Evolutionary conservation across 2,329 filamentous ascomycete genomes (phyloP).

Genomic region (Clarireedia paspali): DNA sequence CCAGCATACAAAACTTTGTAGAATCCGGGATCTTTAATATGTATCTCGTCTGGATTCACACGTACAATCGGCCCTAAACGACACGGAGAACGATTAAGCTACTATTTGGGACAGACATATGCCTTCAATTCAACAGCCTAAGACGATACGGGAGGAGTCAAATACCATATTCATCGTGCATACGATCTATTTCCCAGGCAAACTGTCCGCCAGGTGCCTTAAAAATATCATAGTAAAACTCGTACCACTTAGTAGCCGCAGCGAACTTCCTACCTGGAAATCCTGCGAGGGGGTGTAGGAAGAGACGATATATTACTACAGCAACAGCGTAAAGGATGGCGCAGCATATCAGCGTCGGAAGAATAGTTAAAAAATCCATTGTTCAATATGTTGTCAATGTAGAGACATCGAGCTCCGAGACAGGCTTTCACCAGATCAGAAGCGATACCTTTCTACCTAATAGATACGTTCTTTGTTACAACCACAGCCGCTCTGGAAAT

Average conservation of each 20-base stretch:
- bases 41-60: constrained; percentile 23
- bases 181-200: neutral
- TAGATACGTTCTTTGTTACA: too few relatives aligned
- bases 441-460: too few relatives aligned
- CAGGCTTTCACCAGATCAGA: too few relatives aligned
- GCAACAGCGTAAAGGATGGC: neutral
- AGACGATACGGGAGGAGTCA: neutral
- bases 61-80: constrained; percentile 20
- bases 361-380: too few relatives aligned
- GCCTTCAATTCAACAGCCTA: neutral
- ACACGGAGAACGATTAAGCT: neutral
- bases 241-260: constrained; percentile 13
- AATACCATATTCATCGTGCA: constrained; percentile 10
- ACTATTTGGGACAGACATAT: neutral
- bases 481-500: too few relatives aligned
- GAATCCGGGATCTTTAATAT: constrained; percentile 23
- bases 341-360: neutral
- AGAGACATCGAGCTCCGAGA: too few relatives aligned
- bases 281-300: constrained; percentile 24
- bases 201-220: constrained; percentile 8
- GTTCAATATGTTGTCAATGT: too few relatives aligned
- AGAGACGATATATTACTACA: constrained; percentile 20
- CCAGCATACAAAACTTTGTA: constrained; percentile 17
- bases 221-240: constrained; percentile 22
- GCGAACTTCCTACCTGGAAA: constrained; percentile 26